Evolutionary conservation across 2,329 filamentous ascomycete species (phyloP).

Genomic region (Pseudopyricularia javanii): DNA sequence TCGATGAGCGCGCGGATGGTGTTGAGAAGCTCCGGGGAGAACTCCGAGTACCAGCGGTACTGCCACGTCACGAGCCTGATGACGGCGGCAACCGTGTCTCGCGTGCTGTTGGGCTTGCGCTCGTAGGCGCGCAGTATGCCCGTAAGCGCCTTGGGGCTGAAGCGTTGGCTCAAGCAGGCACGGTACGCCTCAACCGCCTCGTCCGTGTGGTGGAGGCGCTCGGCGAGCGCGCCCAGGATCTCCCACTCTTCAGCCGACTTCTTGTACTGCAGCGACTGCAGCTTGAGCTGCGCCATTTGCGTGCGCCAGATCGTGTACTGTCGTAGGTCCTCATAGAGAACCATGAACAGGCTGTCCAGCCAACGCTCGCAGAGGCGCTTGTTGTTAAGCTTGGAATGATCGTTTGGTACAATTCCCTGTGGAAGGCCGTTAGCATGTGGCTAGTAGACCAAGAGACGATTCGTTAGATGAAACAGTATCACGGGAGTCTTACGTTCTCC

Average conservation of each 20-base stretch:
- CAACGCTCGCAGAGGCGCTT: conserved; percentile 95
- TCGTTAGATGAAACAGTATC: background rate
- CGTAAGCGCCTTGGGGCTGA: conserved; percentile 83
- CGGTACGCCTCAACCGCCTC: conserved; percentile 91
- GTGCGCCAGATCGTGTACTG: conserved; percentile 99
- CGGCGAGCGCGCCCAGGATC: conserved; percentile 84
- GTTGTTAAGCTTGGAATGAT: conserved; percentile 82
- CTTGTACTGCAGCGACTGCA: conserved; percentile 89
- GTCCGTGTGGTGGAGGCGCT: conserved; percentile 81
- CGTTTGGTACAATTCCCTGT: conserved; percentile 52
- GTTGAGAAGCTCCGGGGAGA: conserved; percentile 81
- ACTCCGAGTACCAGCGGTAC: conserved; percentile 99
- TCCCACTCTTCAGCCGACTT: conserved; percentile 98
- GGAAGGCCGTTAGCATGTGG: background rate
- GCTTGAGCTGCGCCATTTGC: conserved; percentile 89
- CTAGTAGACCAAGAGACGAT: background rate
- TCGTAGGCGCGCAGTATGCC: conserved; percentile 76
- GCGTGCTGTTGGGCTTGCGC: conserved; percentile 54
- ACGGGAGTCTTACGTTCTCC: conserved; percentile 46
- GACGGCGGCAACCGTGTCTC: conserved; percentile 71
- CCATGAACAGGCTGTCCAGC: conserved; percentile 99
- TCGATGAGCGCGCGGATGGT: conserved; percentile 88
- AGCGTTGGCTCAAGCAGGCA: conserved; percentile 73
- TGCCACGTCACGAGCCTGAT: conserved; percentile 95
- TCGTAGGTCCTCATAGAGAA: conserved; percentile 91